Evolutionary conservation across 2,329 filamentous ascomycete genomes (phyloP).

Genomic region (Gaeumannomyces tritici): DNA sequence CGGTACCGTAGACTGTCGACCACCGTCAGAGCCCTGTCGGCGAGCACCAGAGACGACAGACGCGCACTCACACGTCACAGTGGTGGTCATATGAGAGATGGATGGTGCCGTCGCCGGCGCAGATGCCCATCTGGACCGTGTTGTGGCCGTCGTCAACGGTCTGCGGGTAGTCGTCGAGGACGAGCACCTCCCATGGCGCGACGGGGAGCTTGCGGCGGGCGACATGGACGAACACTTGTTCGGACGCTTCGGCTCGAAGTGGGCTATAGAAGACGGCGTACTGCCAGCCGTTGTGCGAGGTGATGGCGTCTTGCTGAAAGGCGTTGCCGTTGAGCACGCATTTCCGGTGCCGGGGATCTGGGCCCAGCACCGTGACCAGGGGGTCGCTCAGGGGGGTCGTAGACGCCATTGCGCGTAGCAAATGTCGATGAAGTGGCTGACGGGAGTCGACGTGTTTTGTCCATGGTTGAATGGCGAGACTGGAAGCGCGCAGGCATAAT

Average conservation of each 20-base stretch:
- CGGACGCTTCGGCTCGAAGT: slow-evolving; percentile 5
- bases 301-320: slow-evolving; percentile 37
- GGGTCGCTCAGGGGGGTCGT: slow-evolving; percentile 17
- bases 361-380: slow-evolving; percentile 20
- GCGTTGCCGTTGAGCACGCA: slow-evolving; percentile 34
- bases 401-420: background rate
- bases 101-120: slow-evolving; percentile 38
- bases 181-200: slow-evolving; percentile 32
- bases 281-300: slow-evolving; percentile 36
- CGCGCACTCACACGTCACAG: slow-evolving; percentile 22
- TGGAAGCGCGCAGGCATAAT: background rate
- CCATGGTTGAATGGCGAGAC: too few relatives aligned
- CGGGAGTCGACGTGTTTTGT: too few relatives aligned
- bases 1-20: slow-evolving; percentile 25
- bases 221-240: slow-evolving; percentile 33
- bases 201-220: slow-evolving; percentile 30
- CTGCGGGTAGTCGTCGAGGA: slow-evolving; percentile 39
- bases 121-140: slow-evolving; percentile 41
- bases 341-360: slow-evolving; percentile 23
- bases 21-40: slow-evolving; percentile 1
- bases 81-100: slow-evolving; percentile 44
- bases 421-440: too few relatives aligned
- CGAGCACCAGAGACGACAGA: background rate
- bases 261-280: slow-evolving; percentile 35
- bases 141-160: slow-evolving; percentile 41